Evolutionary conservation across 345 rosid genomes (phyloP), one percentile per base, ranked within the genome.

Genomic region (Brassica juncea): DNA sequence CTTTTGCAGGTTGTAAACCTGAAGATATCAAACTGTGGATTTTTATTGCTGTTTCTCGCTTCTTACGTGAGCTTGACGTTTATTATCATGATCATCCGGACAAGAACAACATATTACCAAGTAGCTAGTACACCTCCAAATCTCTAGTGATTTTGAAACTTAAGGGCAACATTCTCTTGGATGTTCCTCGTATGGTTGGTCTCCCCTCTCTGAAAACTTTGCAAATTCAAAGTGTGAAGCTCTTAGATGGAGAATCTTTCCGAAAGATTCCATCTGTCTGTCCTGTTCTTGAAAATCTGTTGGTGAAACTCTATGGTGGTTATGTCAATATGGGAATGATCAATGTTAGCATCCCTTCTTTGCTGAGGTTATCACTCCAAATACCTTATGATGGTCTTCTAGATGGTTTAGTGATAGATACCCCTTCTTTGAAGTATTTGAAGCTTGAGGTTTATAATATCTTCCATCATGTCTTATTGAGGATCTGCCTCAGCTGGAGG

Each of bases 161-260:
- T 28, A 0, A 0, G 0, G 54, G 77, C 2, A 0, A 0, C 63
- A 58, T 58, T 58, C 62, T 8, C 30, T 58, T 58, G 63, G 63
- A 58, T 58, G 31, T 58, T 58, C 77, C 77, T 49, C 54, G 64
- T 30, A 21, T 49, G 71, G 77, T 32, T 64, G 3, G 31, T 63
- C 70, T 74, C 34, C 63, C 63, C n/a, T 64, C 49, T 31, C 52
- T 74, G 0, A 52, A 64, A 52, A 49, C 5, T 31, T 32, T 74
- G 63, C 6, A 16, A 1, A 62, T 74, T 49, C 0, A 2, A 1
- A 2, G 0, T 2, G 2, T 8, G 5, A 16, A 11, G 52, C 14
- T 5, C 70, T 47, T 47, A 5, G 10, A 73, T 31, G 64, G 15
- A 49, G 15, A 31, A 49, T n/a, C 57, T 49, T 49, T 49, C 15